A percentile compares a stretch with the other conserved stretches of the same genome.
phyloP scores from a whole-genome alignment of 1,284 basidiomycete species.

The Ustilago trichophora region DNA sequence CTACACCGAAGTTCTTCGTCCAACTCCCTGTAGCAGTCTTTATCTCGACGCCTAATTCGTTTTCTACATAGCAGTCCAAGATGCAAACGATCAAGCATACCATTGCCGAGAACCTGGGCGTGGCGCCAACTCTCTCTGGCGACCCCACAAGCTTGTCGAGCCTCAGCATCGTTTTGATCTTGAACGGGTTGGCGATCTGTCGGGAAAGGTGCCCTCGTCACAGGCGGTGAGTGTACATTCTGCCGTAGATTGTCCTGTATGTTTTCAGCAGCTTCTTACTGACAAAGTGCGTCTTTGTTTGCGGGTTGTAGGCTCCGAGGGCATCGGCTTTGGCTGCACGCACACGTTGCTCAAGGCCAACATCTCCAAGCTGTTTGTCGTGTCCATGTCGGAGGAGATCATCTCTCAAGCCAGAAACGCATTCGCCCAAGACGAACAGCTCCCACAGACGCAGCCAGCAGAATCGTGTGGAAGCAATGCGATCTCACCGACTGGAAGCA shows the following conservation, averaged over 20 bases:
- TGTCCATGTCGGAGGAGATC: constrained; percentile 29
- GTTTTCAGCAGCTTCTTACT: neutral
- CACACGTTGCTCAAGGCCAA: constrained; percentile 29
- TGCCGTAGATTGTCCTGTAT: too few relatives aligned
- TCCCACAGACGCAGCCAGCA: constrained; percentile 1
- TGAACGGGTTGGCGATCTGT: constrained; percentile 21
- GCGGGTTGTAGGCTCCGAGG: constrained; percentile 13
- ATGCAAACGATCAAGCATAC: constrained; percentile 24
- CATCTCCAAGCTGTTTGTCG: constrained; percentile 23
- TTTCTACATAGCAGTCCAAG: neutral
- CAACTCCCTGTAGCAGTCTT: too few relatives aligned
- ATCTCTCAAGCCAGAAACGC: constrained; percentile 20
- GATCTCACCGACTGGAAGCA: constrained; percentile 28
- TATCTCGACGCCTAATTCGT: too few relatives aligned
- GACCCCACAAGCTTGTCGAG: constrained; percentile 23
- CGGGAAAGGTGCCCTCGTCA: constrained; percentile 19
- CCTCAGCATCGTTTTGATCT: constrained; percentile 18
- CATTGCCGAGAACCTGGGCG: constrained; percentile 26
- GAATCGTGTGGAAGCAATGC: constrained; percentile 27
- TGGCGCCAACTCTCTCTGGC: constrained; percentile 20
- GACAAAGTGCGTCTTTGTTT: neutral
- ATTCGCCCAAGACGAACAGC: constrained; percentile 19
- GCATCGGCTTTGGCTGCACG: constrained; percentile 28
- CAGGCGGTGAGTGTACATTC: constrained; percentile 15
- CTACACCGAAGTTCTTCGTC: too few relatives aligned